Base-by-base conservation (phyloP, 2,329 filamentous ascomycete species). In the Rhinocladiella similis region DNA sequence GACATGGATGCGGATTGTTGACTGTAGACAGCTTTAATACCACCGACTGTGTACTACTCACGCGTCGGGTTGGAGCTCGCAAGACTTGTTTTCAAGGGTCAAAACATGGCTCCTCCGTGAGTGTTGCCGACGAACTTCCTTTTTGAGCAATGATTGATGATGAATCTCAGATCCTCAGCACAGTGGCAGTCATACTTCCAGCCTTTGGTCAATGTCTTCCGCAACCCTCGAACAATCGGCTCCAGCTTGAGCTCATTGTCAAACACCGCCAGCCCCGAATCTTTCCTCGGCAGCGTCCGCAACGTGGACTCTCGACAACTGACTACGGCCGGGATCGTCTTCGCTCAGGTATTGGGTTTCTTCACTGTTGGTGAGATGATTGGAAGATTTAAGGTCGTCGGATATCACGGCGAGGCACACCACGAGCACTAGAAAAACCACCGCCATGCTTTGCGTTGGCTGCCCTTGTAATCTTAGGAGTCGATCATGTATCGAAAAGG, bases 351-450 rank as follows among this genome's bases (percentile, higher is more conserved):
- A 49, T 77, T 99, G 65, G 94, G 94, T 60, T 99, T 99, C 84
- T 99, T 97, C 83, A 95, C 92, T 60, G 85, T 97, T 53, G 94
- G 94, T 64, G 92, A 97, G 83, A 97, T 99, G 75, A 86, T 99
- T 69, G 94, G 94, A 69, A 85, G 92, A 70, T 85, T 94, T 80
- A 97, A 99, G 88, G 75, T 99, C 67, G 82, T 99, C 67, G 94
- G 94, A 64, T 99, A 99, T 83, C 84, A 83, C 75, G 89, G 89
- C 71, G 84, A 89, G 72, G 71, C 73, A 63, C 74, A 74, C 62
- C 81, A 81, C 66, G 70, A 64, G 39, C 70, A 75, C 56, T 66
- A 63, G 57, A 54, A 53, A 49, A 42, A 47, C 33, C 38, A 12
- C 25, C 18, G 41, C 47, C 14, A 39, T 18, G 50, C 33, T 33